These are phyloP conservation scores for Ophiostoma triangulosporum DNA, from an alignment of 2,329 filamentous ascomycete genomes.

Conservation along the genomic window DNA sequence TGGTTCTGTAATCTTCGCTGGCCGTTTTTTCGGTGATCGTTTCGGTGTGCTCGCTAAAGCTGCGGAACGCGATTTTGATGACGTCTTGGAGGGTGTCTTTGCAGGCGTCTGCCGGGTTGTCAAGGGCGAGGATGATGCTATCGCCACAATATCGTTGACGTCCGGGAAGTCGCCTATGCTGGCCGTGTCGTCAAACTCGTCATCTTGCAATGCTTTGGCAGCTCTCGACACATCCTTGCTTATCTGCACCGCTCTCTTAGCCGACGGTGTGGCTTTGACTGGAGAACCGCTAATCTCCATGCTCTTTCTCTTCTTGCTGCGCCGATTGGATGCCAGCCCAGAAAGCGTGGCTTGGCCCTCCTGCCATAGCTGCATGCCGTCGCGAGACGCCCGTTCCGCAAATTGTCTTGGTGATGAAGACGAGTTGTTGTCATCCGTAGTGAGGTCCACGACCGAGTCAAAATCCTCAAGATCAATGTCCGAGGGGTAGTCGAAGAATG, in stretches of 20 bases:
- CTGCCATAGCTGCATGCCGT: constrained; percentile 29
- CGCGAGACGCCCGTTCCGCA: constrained; percentile 14
- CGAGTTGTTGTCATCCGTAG: constrained; percentile 17
- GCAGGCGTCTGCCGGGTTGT: constrained; percentile 6
- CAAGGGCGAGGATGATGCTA: constrained; percentile 26
- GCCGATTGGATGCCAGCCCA: constrained; percentile 22
- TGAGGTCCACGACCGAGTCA: constrained; percentile 23
- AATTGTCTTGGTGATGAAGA: constrained; percentile 6
- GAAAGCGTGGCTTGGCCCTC: constrained; percentile 28
- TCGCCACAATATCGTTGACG: constrained; percentile 31
- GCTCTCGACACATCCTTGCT: constrained; percentile 16
- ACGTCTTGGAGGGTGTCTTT: neutral
- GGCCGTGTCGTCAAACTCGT: constrained; percentile 19
- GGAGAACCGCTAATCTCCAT: constrained; percentile 24
- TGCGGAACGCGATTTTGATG: neutral
- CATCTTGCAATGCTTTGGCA: constrained; percentile 5
- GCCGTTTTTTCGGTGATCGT: neutral
- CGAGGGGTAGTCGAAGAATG: constrained; percentile 17
- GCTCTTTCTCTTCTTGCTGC: constrained; percentile 40
- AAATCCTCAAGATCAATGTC: constrained; percentile 18
- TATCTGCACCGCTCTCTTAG: neutral
- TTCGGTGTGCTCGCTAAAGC: neutral
- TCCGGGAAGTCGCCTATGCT: constrained; percentile 37
- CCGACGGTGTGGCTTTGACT: neutral
- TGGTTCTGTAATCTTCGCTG: neutral